Evolutionary conservation across 2,329 filamentous ascomycete species (phyloP), one percentile per base, ranked within the genome.

Genomic region (Lachnellula suecica): DNA sequence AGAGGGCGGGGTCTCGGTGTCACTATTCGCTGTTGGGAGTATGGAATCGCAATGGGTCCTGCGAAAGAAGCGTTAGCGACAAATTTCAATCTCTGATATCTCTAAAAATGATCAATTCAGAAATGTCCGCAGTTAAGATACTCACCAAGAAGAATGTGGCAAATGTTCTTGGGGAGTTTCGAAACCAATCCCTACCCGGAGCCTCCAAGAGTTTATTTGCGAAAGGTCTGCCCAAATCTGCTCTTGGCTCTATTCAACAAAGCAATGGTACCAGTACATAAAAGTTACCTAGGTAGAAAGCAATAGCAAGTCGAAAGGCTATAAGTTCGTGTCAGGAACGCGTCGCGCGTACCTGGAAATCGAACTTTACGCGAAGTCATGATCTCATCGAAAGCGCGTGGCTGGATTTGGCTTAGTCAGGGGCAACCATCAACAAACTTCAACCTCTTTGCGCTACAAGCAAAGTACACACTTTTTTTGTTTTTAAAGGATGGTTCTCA

Each of bases 311-410:
- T 35, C 17, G 31, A 35, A n/a, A 40, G 2, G 19, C 10, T 11
- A 17, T 22, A n/a, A n/a, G n/a, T n/a, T n/a, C n/a, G 38, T 11
- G 22, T 20, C 13, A 27, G 40, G 22, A 11, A 15, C 22, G 40
- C 22, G 40, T 23, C 40, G 31, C 31, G 31, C 8, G 20, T 2
- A 31, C 9, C n/a, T n/a, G n/a, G 17, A 46, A 46, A 9, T 15
- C 44, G n/a, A n/a, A 46, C 19, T 24, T 47, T 23, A 42, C 47
- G 34, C 22, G 43, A 55, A 25, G 9, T 42, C 47, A 45, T 55
- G 35, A 42, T 20, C 5, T 24, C 19, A 23, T 24, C n/a, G 9
- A 11, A n/a, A n/a, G n/a, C n/a, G n/a, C n/a, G n/a, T n/a, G 8
- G 40, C 40, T 13, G 6, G 4, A 42, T 24, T 42, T 22, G 22